These are phyloP conservation scores for Fusarium globosum DNA, from an alignment of 2,329 filamentous ascomycete species.

Conservation along the genomic window DNA sequence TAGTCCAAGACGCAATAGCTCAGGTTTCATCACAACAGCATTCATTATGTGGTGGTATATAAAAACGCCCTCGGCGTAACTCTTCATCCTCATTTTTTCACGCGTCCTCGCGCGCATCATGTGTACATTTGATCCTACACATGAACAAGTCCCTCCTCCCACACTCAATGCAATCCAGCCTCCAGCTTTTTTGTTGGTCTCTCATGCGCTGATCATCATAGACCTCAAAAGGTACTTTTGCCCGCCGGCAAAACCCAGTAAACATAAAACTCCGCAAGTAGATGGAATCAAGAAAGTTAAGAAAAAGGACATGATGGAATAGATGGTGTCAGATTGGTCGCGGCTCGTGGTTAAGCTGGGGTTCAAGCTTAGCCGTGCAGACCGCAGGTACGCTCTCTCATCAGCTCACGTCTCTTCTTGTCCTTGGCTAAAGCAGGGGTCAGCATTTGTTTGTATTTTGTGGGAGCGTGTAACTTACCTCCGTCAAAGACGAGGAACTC, in stretches of 20 bases:
- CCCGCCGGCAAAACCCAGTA: constrained; percentile 21
- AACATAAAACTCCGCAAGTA: constrained; percentile 31
- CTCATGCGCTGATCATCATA: constrained; percentile 23
- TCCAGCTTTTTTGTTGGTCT: constrained; percentile 27
- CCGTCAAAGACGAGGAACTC: constrained; percentile 75
- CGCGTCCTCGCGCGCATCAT: constrained; percentile 1
- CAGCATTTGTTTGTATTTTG: constrained; percentile 43
- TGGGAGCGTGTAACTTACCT: constrained; percentile 42
- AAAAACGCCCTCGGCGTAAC: constrained; percentile 23
- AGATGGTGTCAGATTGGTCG: constrained; percentile 28
- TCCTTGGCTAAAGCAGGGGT: constrained; percentile 69
- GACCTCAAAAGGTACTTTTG: constrained; percentile 20
- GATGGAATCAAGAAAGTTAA: constrained; percentile 20
- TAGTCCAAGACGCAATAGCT: not conserved
- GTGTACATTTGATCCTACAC: constrained; percentile 21
- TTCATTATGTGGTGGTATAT: constrained; percentile 40
- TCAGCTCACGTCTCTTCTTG: constrained; percentile 72
- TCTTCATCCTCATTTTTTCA: constrained; percentile 3
- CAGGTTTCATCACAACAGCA: constrained; percentile 12
- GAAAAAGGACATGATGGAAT: constrained; percentile 26
- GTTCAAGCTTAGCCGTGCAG: constrained; percentile 53
- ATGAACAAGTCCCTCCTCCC: not conserved
- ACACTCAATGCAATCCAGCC: constrained; percentile 18
- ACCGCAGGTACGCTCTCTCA: constrained; percentile 71
- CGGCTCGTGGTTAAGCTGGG: constrained; percentile 24